Base-by-base conservation (phyloP, 768 basidiomycete species). In the Macrolepiota fuliginosa region DNA sequence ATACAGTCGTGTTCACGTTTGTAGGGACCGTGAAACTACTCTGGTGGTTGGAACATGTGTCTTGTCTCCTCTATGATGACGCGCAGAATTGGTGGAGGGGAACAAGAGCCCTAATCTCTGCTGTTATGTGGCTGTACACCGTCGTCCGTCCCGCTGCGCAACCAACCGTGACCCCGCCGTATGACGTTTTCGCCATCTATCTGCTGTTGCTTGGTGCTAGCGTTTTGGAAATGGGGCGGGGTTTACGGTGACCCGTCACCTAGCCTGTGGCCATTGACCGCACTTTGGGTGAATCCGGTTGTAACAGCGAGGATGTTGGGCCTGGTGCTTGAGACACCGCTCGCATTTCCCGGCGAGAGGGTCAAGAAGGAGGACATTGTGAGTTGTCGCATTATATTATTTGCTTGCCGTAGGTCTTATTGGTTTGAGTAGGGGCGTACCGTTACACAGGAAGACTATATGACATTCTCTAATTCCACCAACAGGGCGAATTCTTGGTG, bases 371-470 rank as follows among this genome's bases (percentile, higher is more conserved):
- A 81, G 40, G 80, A 91, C 22, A 88, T 92, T 66, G 91, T 91
- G 66, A 68, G 88, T 77, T 17, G 12, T n/a, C 11, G n/a, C n/a
- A n/a, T 55, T 13, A 1, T 53, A 50, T 50, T 45, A 35, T 35
- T 45, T 24, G 32, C 15, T n/a, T 46, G 37, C 25, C 7, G 24
- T 1, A 19, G 51, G 51, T 63, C 25, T 42, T 57, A 29, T 55
- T 29, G 3, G 49, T 42, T 27, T 40, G 22, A 27, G 6, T 45
- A 88, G 87, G 86, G 85, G 7, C 68, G 69, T n/a, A 73, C 79
- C 3, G 72, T 87, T 17, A 82, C 84, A 2, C 89, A 86, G 0
- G 92, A 94, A 69, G 91, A 93, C 65, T 92, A 92, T 67, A 86
- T 87, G 0, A 76, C 85, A 1, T 77, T 94, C 12, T 84, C 17